Evolutionary conservation across 2,329 filamentous ascomycete species (phyloP), one percentile per base, ranked within the genome.

Genomic region (Aspergillus vadensis): DNA sequence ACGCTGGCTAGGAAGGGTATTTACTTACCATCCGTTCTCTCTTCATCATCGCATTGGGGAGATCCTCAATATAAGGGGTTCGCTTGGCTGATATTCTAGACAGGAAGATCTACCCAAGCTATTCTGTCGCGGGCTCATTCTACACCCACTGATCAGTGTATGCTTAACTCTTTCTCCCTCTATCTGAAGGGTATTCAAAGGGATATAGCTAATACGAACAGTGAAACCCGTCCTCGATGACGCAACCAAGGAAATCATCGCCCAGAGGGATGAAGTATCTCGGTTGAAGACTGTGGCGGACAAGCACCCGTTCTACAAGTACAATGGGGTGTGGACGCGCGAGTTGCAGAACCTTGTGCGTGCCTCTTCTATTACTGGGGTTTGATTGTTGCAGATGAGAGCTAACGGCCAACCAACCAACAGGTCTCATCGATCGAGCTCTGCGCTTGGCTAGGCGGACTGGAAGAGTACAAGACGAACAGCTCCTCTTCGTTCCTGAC

Each of bases 281-380:
- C 86, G 88, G 67, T 85, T 99, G 48, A 85, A 86, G 63, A 79
- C 83, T 57, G 85, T 91, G 57, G 92, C 93, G 2, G 93, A 92
- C 25, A 85, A 91, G 74, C 89, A 96, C 71, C 94, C 95, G 0
- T 99, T 98, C 82, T 99, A 98, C 87, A 97, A 97, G 85, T 97
- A 96, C 81, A 97, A 97, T 77, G 81, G 83, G 59, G 86, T 92
- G 74, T 99, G 95, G 95, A 85, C 87, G 27, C 86, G 91, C 60
- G 87, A 91, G 70, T 80, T 97, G 57, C 94, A 98, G 77, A 91
- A 91, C 74, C 86, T 91, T 48, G 86, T 85, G 84, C 83, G 79
- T 82, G 77, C 19, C 7, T 25, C 3, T 38, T 27, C 21, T 41
- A 4, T 6, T 12, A 12, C 9, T 36, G 43, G 30, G 10, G 4